phyloP scores from a whole-genome alignment of 495 filamentous ascomycete genomes.

The Rhizodiscina lignyota region DNA sequence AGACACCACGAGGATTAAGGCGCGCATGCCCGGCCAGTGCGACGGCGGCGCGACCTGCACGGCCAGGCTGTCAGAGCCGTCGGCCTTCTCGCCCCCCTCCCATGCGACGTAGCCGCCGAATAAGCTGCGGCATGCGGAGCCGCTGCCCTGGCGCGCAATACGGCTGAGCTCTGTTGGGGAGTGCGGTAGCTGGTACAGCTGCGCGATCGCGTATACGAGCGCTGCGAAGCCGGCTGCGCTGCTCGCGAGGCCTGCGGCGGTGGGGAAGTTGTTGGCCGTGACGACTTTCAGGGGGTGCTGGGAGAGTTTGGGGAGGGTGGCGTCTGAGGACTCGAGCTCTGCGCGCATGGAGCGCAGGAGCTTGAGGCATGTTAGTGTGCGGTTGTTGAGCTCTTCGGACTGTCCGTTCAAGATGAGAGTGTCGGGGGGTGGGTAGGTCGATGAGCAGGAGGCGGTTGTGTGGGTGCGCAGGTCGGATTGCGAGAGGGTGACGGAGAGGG shows the following conservation, averaged over 20 bases:
- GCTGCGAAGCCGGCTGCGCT: constrained; percentile 92
- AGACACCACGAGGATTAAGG: constrained; percentile 73
- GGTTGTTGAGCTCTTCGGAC: constrained; percentile 66
- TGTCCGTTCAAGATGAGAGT: constrained; percentile 71
- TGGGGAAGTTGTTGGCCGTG: constrained; percentile 96
- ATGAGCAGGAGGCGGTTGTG: constrained; percentile 85
- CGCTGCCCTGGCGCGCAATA: constrained; percentile 90
- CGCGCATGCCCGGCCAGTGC: constrained; percentile 93
- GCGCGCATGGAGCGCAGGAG: constrained; percentile 64
- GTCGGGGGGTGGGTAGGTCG: constrained; percentile 51
- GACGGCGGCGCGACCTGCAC: constrained; percentile 68
- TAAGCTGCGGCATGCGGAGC: constrained; percentile 78
- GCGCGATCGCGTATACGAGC: constrained; percentile 77
- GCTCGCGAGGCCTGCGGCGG: constrained; percentile 85
- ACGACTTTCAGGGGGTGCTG: constrained; percentile 61
- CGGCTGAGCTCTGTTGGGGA: constrained; percentile 63
- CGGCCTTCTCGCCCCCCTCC: constrained; percentile 47
- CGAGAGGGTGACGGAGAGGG: constrained; percentile 86
- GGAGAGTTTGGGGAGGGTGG: constrained; percentile 62
- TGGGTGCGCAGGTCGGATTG: constrained; percentile 87
- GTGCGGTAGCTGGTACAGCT: constrained; percentile 72
- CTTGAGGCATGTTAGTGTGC: constrained; percentile 80
- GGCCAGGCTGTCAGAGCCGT: constrained; percentile 72
- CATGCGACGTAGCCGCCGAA: constrained; percentile 95
- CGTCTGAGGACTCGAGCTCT: constrained; percentile 50